These are phyloP conservation scores for Pichia sp. DNA, from an alignment of 1,139 yeast species.

Conservation along the genomic window DNA sequence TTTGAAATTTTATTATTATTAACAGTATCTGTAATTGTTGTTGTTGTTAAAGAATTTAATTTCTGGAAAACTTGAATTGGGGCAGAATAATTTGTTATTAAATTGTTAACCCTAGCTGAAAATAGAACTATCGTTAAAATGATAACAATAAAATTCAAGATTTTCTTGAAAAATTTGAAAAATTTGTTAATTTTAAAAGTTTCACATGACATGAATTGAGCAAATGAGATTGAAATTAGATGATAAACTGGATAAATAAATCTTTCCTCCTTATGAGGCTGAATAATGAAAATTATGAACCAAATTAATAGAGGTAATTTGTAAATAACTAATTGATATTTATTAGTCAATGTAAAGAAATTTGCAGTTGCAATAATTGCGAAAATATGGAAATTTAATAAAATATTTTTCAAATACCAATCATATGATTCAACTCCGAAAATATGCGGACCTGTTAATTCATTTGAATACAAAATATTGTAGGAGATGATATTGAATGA, in stretches of 20 bases:
- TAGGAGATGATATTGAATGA: conserved; percentile 79
- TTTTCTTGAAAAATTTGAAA: conserved; percentile 8
- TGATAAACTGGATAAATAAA: conserved; percentile 84
- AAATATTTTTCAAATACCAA: conserved; percentile 63
- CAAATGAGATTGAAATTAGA: conserved; percentile 55
- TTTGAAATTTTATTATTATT: conserved; percentile 32
- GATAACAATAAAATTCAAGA: conserved; percentile 8
- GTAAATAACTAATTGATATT: conserved; percentile 23
- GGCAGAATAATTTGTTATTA: conserved; percentile 53
- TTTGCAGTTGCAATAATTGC: conserved; percentile 37
- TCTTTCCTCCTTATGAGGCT: conserved; percentile 92
- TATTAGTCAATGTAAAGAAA: conserved; percentile 9
- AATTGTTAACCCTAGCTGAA: conserved; percentile 34
- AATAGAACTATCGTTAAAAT: conserved; percentile 5
- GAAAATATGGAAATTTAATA: conserved; percentile 64
- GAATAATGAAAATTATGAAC: conserved; percentile 57
- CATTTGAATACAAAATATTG: conserved; percentile 69
- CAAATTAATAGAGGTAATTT: conserved; percentile 49
- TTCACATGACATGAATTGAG: conserved; percentile 34
- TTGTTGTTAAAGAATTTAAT: conserved; percentile 17
- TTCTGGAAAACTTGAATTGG: conserved; percentile 42
- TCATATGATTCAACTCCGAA: conserved; percentile 84
- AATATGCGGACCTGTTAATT: conserved; percentile 75
- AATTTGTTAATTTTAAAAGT: conserved; percentile 5
- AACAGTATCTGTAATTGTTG: too few relatives aligned